phyloP scores from a whole-genome alignment of 345 rosid genomes.

The Camelina laxa region DNA sequence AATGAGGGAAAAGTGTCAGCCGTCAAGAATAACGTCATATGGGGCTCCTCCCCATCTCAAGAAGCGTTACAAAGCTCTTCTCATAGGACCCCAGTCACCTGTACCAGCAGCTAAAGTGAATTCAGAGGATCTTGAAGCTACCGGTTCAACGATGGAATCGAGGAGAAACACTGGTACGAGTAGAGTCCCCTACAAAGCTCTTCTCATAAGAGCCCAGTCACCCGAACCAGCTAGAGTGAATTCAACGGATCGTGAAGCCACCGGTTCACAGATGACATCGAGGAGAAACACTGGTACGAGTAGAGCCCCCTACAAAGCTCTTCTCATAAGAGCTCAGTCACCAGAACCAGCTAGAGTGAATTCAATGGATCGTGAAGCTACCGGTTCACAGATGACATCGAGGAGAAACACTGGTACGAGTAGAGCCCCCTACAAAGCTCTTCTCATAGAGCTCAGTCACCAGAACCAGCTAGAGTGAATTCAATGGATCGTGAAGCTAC shows the following conservation, averaged over 20 bases:
- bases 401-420: not conserved
- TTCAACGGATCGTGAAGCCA: not conserved
- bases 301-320: not conserved
- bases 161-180: not conserved
- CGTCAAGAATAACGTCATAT: not conserved
- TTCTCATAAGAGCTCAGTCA: conserved; percentile 1
- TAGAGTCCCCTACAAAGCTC: not conserved
- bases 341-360: not conserved
- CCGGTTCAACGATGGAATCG: not conserved
- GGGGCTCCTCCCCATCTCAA: not conserved
- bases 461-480: not conserved
- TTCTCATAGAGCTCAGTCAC: conserved; percentile 2
- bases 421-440: not conserved
- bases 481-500: not conserved
- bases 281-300: not conserved
- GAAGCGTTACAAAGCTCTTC: conserved; percentile 16
- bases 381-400: not conserved
- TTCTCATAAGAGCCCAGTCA: conserved; percentile 1
- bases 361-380: not conserved
- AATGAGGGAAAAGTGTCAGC: not conserved
- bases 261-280: not conserved
- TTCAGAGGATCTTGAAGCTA: not conserved
- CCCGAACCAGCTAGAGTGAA: not conserved
- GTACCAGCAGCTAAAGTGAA: not conserved
- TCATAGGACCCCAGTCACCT: not conserved